Base-by-base conservation (phyloP, 495 filamentous ascomycete species). In the Aspergillus ostianus region DNA sequence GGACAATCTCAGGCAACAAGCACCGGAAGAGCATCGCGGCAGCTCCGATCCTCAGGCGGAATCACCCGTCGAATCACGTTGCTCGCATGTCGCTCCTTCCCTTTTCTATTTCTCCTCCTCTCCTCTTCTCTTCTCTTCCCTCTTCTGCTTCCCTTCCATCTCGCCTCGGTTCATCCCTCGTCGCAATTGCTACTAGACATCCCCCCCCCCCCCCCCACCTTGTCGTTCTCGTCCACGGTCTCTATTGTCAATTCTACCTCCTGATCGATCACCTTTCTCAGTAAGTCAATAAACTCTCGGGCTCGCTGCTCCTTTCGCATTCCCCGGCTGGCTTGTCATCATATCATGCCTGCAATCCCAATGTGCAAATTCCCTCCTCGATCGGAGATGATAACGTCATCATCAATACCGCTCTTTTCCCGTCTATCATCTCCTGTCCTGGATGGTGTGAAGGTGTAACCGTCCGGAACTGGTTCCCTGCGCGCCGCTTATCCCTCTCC, bases 91-190 rank as follows among this genome's bases (percentile, higher is more conserved):
- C 55, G 50, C 56, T 51, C 46, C 53, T 52, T 41, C 36, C 36
- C 13, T 41, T 41, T 54, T 63, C 60, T 60, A 27, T 48, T 32
- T 29, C 26, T 56, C 32, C 59, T 61, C 47, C 51, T 53, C 52
- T 47, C 52, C 23, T 36, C 51, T 58, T 47, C 55, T 18, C 20
- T 13, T 58, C 32, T 55, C 46, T 52, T 15, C 46, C 46, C 36
- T 54, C 44, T 61, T 54, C 53, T 57, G 29, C 56, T 59, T 44
- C 41, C 64, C 60, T 54, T 53, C 56, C 27, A 51, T 47, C 44
- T 27, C 27, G 55, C 15, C 26, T 18, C 47, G 47, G 4, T n/a
- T 49, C 47, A 1, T 49, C 51, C 3, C 2, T 30, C 51, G 12
- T 19, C 29, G 23, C 26, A 15, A 15, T 36, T 13, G 23, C 20